phyloP scores from a whole-genome alignment of 2,329 filamentous ascomycete species.

The Aspergillus puulaauensis region DNA sequence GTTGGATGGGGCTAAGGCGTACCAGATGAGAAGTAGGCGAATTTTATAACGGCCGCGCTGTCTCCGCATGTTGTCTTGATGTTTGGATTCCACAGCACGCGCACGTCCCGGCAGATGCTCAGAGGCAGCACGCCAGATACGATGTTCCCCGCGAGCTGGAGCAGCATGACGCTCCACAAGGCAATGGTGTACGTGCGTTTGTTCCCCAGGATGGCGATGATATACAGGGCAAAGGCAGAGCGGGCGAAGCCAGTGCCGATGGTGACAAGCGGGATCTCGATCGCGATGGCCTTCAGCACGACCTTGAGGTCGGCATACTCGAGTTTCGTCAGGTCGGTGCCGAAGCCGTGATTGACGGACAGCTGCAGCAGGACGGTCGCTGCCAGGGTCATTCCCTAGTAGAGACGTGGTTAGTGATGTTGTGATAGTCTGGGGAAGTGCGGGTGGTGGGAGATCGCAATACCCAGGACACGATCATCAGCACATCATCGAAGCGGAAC shows the following conservation, averaged over 20 bases:
- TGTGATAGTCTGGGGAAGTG: no score
- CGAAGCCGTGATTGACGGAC: conserved; percentile 29
- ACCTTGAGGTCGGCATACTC: conserved; percentile 9
- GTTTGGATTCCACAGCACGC: conserved; percentile 24
- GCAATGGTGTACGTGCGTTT: conserved; percentile 22
- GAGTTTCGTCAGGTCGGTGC: conserved; percentile 18
- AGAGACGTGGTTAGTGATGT: neutral
- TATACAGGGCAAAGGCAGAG: conserved; percentile 27
- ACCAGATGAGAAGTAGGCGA: conserved; percentile 32
- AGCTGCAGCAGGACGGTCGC: conserved; percentile 25
- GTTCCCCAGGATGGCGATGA: conserved; percentile 26
- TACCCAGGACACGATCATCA: conserved; percentile 31
- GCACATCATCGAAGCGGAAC: conserved; percentile 28
- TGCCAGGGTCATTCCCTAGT: conserved; percentile 23
- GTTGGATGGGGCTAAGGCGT: no score
- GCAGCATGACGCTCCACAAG: conserved; percentile 23
- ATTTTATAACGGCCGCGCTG: conserved; percentile 20
- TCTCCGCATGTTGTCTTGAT: conserved; percentile 27
- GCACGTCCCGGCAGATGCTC: conserved; percentile 26
- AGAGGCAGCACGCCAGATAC: conserved; percentile 27
- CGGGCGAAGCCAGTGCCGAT: conserved; percentile 31
- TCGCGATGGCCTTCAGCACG: conserved; percentile 28
- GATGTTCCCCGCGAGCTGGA: conserved; percentile 28
- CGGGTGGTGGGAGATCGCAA: neutral
- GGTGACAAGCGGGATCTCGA: conserved; percentile 29